Percentiles rank a stretch among this genome's conserved stretches.
Conservation (phyloP, 345 rosid species). For the Linum lewisii region DNA sequence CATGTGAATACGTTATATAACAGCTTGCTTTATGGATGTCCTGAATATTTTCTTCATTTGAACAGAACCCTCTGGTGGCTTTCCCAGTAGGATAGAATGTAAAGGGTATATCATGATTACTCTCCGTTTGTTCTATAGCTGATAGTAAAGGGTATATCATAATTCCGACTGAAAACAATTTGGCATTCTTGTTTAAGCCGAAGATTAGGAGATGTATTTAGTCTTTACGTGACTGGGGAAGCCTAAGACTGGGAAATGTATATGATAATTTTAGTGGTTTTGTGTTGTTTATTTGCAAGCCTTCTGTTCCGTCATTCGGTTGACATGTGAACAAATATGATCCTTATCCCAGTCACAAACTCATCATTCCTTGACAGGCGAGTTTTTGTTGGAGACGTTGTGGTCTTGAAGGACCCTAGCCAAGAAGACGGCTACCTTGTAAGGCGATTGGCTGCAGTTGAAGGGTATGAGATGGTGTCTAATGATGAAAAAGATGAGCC, state of each 20-base stretch:
- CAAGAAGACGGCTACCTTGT: constrained; percentile 42
- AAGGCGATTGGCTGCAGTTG: constrained; percentile 78
- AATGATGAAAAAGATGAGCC: constrained; percentile 67
- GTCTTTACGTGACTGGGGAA: not conserved
- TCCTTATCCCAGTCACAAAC: constrained; percentile 4
- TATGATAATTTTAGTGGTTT: not conserved
- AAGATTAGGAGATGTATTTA: not conserved
- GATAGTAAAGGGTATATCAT: not conserved
- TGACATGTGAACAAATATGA: not conserved
- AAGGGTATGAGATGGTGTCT: constrained; percentile 88
- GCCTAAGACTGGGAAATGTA: not conserved
- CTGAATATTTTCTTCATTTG: no score
- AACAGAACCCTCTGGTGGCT: no score
- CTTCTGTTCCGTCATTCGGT: not conserved
- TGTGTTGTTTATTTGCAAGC: not conserved
- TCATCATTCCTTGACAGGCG: constrained; percentile 27
- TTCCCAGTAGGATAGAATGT: no score
- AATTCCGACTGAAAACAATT: not conserved
- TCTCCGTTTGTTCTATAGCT: not conserved
- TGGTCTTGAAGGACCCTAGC: constrained; percentile 79
- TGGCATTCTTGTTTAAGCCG: not conserved
- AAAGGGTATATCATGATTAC: no score
- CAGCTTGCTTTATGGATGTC: no score
- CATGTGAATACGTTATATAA: no score
- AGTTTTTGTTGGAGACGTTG: constrained; percentile 86